Conservation (phyloP, 495 filamentous ascomycete genomes). For the Astrothelium subdiscretum region DNA sequence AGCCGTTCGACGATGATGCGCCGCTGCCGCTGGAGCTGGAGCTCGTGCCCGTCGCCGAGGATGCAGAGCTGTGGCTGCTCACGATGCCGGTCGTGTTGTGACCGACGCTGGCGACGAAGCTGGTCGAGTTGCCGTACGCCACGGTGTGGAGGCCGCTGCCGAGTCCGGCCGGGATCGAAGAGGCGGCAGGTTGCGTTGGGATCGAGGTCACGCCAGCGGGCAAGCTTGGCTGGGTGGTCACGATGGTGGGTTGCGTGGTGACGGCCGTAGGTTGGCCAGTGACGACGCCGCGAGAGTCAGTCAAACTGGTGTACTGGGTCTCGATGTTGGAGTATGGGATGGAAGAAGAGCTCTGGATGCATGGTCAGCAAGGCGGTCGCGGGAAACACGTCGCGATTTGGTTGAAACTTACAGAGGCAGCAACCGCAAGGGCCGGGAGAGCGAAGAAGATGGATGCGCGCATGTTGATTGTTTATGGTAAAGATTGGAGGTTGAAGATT, state of each 20-base stretch:
- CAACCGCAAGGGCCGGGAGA: slow-evolving; percentile 22
- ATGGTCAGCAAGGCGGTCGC: background rate
- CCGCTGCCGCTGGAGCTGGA: background rate
- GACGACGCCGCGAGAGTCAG: slow-evolving; percentile 45
- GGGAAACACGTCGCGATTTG: background rate
- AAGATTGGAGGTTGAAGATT: background rate
- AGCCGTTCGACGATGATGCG: background rate
- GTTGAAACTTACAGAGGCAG: background rate
- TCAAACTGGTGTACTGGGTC: slow-evolving; percentile 36
- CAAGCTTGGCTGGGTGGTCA: slow-evolving; percentile 29
- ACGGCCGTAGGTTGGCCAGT: slow-evolving; percentile 32
- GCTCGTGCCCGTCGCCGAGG: background rate
- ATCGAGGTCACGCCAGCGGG: slow-evolving; percentile 34
- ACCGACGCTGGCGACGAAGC: slow-evolving; percentile 14
- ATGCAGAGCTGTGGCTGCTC: slow-evolving; percentile 4
- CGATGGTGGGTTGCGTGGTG: slow-evolving; percentile 24
- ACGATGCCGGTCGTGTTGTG: slow-evolving; percentile 21
- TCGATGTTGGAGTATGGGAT: slow-evolving; percentile 28
- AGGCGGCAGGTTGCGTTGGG: slow-evolving; percentile 30
- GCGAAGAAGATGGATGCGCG: slow-evolving; percentile 25
- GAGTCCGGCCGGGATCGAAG: slow-evolving; percentile 40
- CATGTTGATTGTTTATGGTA: slow-evolving; percentile 18
- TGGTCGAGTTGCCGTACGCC: slow-evolving; percentile 8
- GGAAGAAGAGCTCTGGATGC: slow-evolving; percentile 7
- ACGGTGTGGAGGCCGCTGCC: slow-evolving; percentile 19